These are phyloP conservation scores for Medicago lupulina DNA, from an alignment of 306 rosid genomes.

Conservation along the genomic window DNA sequence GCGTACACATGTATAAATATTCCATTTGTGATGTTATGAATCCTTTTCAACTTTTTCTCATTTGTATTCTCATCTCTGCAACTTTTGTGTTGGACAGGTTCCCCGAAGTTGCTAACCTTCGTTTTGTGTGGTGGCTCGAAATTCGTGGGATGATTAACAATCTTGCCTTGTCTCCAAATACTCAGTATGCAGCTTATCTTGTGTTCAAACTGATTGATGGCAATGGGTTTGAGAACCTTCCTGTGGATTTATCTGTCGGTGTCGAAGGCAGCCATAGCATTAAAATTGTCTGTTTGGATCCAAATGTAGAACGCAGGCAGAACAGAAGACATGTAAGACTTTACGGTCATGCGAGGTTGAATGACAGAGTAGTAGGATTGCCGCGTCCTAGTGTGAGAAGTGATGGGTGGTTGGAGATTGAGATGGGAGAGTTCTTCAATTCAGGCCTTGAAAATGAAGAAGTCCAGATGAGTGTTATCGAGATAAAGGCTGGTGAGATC, in stretches of 20 bases:
- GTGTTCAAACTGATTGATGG: conserved; percentile 53
- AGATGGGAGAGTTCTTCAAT: conserved; percentile 61
- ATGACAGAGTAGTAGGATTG: conserved; percentile 27
- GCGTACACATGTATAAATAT: background rate
- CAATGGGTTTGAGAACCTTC: conserved; percentile 45
- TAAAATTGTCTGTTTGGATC: too few species aligned
- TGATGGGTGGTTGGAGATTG: too few species aligned
- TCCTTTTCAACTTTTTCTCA: background rate
- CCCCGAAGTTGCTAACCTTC: conserved; percentile 64
- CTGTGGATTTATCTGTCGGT: conserved; percentile 40
- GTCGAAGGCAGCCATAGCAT: too few species aligned
- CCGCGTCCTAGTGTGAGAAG: too few species aligned
- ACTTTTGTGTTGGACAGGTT: conserved; percentile 52
- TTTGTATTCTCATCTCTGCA: background rate
- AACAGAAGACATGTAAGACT: too few species aligned
- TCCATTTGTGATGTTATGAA: background rate
- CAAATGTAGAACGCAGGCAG: too few species aligned
- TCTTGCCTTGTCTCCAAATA: conserved; percentile 54
- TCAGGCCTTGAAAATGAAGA: conserved; percentile 47
- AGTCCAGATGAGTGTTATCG: conserved; percentile 53
- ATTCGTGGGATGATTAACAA: conserved; percentile 61
- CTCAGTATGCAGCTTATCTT: conserved; percentile 59
- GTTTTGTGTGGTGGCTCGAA: conserved; percentile 69
- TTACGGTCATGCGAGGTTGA: too few species aligned
- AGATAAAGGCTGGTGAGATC: conserved; percentile 46